Percentiles rank a stretch among this genome's conserved stretches.
Conservation (phyloP, 2,329 filamentous ascomycete genomes). For the Chalaropsis ovoidea region DNA sequence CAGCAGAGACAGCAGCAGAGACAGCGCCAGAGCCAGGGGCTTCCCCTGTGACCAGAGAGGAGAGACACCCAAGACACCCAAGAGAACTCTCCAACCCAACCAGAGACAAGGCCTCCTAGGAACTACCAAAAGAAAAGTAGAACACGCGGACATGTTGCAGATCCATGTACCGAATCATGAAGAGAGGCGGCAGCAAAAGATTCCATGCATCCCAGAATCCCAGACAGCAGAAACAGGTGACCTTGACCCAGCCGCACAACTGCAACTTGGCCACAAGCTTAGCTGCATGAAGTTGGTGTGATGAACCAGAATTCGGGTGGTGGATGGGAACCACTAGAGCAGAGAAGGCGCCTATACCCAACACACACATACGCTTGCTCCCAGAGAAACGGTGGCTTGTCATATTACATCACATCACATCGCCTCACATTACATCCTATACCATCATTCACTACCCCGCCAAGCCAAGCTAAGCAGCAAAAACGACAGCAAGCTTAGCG, state of each 20-base stretch:
- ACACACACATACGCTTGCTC: not conserved
- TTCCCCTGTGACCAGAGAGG: too few relatives aligned
- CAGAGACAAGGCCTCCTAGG: not conserved
- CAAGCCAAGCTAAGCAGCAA: not conserved
- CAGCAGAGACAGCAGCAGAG: too few relatives aligned
- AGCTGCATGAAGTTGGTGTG: constrained; percentile 5
- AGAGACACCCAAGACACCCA: not conserved
- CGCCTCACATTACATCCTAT: not conserved
- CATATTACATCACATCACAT: not conserved
- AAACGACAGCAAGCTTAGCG: not conserved
- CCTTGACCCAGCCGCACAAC: not conserved
- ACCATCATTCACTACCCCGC: not conserved
- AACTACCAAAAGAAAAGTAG: not conserved
- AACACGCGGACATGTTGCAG: constrained; percentile 2
- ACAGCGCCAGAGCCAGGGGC: too few relatives aligned
- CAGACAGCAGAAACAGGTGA: not conserved
- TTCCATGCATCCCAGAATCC: not conserved
- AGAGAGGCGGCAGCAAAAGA: not conserved
- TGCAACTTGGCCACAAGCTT: not conserved
- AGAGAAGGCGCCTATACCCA: not conserved
- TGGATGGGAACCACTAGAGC: not conserved
- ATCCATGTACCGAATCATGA: constrained; percentile 9
- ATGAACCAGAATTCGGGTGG: not conserved
- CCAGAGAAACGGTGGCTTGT: too few relatives aligned
- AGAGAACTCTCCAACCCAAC: not conserved